These are phyloP conservation scores for Aspergillus tanneri DNA, from an alignment of 2,329 filamentous ascomycete species.

Conservation along the genomic window DNA sequence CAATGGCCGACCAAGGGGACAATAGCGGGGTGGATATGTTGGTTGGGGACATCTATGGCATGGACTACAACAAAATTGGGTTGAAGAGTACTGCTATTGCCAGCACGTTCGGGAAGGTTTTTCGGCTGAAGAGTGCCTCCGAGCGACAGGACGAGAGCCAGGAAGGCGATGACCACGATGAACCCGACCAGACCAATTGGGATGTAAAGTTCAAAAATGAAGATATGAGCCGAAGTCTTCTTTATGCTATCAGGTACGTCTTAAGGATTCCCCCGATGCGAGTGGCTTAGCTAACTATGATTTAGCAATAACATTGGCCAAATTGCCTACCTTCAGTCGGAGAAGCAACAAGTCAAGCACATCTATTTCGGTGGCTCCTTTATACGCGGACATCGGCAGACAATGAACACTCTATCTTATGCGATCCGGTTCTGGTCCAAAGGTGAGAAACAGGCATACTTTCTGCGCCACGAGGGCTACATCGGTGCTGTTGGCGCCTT, in stretches of 20 bases:
- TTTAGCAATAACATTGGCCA: slow-evolving; percentile 93
- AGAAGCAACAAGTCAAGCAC: slow-evolving; percentile 84
- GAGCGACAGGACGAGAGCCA: slow-evolving; percentile 76
- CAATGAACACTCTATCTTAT: slow-evolving; percentile 95
- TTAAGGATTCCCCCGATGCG: slow-evolving; percentile 6
- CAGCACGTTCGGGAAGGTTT: slow-evolving; percentile 94
- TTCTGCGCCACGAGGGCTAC: slow-evolving; percentile 92
- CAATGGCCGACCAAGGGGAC: slow-evolving; percentile 85
- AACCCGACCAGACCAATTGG: slow-evolving; percentile 39
- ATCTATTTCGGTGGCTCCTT: slow-evolving; percentile 99
- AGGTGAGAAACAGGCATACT: slow-evolving; percentile 91
- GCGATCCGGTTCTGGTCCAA: slow-evolving; percentile 98
- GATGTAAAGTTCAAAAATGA: slow-evolving; percentile 65
- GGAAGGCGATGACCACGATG: slow-evolving; percentile 56
- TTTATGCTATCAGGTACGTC: slow-evolving; percentile 76
- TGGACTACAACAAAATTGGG: slow-evolving; percentile 93
- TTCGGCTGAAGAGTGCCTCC: slow-evolving; percentile 83
- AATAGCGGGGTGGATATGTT: slow-evolving; percentile 94
- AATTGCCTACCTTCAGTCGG: slow-evolving; percentile 94
- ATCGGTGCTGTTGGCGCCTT: slow-evolving; percentile 93
- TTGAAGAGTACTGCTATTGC: slow-evolving; percentile 95
- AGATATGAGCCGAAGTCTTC: slow-evolving; percentile 84
- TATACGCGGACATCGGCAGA: slow-evolving; percentile 92
- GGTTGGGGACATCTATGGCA: slow-evolving; percentile 96
- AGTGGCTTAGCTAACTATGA: slow-evolving; percentile 24